A percentile compares a stretch with the other conserved stretches of the same genome.
Evolutionary conservation across 805 yeast species (phyloP).

Genomic region (Helenozyma rhizophorensis): DNA sequence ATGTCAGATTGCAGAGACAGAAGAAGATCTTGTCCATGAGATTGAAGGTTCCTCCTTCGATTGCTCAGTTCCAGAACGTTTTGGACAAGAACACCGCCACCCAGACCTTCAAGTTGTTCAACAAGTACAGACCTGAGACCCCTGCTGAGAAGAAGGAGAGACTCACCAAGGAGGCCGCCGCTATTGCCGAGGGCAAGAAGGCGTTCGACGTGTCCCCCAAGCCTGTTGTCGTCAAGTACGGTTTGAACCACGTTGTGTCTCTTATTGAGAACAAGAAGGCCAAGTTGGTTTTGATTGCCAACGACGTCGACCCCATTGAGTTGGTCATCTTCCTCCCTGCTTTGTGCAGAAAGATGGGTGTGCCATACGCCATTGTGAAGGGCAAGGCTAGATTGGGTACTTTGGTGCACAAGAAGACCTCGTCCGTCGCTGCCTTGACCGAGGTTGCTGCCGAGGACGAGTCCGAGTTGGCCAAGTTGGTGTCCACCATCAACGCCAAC

Average conservation of each 20-base stretch:
- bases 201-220: slow-evolving; percentile 95
- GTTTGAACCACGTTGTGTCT: slow-evolving; percentile 98
- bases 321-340: slow-evolving; percentile 97
- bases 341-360: slow-evolving; percentile 98
- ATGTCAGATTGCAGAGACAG: slow-evolving; percentile 98
- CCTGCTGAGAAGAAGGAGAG: slow-evolving; percentile 97
- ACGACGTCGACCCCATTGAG: slow-evolving; percentile 99
- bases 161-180: slow-evolving; percentile 98
- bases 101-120: slow-evolving; percentile 92
- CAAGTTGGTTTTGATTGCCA: slow-evolving; percentile 93
- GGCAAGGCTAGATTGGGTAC: slow-evolving; percentile 99
- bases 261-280: slow-evolving; percentile 98
- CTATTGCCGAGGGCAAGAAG: slow-evolving; percentile 96
- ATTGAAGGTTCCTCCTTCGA: slow-evolving; percentile 98
- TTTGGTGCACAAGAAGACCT: slow-evolving; percentile 93
- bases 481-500: slow-evolving; percentile 92
- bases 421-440: slow-evolving; percentile 95
- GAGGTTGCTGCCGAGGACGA: slow-evolving; percentile 94
- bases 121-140: slow-evolving; percentile 99
- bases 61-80: slow-evolving; percentile 93
- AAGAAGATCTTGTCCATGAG: slow-evolving; percentile 92
- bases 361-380: slow-evolving; percentile 97
- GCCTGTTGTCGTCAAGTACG: slow-evolving; percentile 96
- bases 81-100: slow-evolving; percentile 99
- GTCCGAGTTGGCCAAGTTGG: slow-evolving; percentile 87